Evolutionary conservation across 257 asterid species (phyloP).

Genomic region (Agastache rugosa): DNA sequence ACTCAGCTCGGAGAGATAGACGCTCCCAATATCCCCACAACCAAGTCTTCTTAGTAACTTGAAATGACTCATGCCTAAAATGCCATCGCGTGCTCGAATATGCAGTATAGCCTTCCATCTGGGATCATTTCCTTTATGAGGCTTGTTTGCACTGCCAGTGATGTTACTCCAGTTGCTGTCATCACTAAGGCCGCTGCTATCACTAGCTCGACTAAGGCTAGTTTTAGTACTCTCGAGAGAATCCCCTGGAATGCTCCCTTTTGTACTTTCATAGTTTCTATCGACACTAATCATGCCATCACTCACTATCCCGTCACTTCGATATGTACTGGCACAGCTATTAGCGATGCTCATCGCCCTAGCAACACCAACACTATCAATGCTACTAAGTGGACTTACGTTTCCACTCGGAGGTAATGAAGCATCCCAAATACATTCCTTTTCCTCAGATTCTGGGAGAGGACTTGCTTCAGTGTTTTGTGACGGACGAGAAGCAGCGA

Average conservation of each 20-base stretch:
- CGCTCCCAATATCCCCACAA: constrained; percentile 89
- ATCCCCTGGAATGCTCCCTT: constrained; percentile 57
- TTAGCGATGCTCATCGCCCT: constrained; percentile 58
- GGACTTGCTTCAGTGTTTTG: constrained; percentile 51
- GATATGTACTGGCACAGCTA: constrained; percentile 56
- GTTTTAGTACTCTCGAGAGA: constrained; percentile 66
- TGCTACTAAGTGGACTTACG: constrained; percentile 64
- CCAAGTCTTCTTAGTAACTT: constrained; percentile 74
- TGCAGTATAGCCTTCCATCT: constrained; percentile 84
- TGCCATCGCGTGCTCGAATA: constrained; percentile 64
- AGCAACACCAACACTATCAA: constrained; percentile 54
- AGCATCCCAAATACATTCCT: constrained; percentile 67
- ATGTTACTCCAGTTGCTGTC: constrained; percentile 74
- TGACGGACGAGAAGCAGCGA: constrained; percentile 42
- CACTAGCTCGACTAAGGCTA: constrained; percentile 64
- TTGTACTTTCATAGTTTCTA: constrained; percentile 50
- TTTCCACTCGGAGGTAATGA: constrained; percentile 67
- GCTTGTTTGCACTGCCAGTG: constrained; percentile 68
- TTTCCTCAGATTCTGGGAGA: constrained; percentile 51
- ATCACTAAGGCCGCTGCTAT: constrained; percentile 68
- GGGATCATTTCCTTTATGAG: constrained; percentile 74
- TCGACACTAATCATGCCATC: constrained; percentile 64
- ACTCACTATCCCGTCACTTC: constrained; percentile 57
- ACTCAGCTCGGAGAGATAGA: constrained; percentile 74
- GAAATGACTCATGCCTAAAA: constrained; percentile 72